Conservation (phyloP, 2,329 filamentous ascomycete species). For the Diaporthe citri region DNA sequence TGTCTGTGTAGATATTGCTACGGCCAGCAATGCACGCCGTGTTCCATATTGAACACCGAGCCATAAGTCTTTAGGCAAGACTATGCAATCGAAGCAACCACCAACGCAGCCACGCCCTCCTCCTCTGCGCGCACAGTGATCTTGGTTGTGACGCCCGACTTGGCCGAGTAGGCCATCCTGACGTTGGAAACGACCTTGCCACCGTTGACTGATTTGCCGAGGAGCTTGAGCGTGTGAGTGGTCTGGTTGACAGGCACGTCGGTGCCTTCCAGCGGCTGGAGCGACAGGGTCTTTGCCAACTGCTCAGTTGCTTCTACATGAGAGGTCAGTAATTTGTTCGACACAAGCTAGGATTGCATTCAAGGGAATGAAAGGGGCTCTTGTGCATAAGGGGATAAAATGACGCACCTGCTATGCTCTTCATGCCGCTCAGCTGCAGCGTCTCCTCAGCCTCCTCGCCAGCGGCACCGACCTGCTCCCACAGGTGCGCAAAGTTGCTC, state of each 20-base stretch:
- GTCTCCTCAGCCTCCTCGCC: constrained; percentile 94
- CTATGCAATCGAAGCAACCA: constrained; percentile 88
- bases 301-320: constrained; percentile 90
- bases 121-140: constrained; percentile 93
- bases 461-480: constrained; percentile 91
- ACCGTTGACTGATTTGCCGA: constrained; percentile 93
- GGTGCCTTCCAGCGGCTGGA: constrained; percentile 94
- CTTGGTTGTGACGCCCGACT: constrained; percentile 95
- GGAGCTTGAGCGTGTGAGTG: constrained; percentile 94
- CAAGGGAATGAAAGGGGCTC: background rate
- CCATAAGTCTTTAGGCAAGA: constrained; percentile 34
- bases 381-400: background rate
- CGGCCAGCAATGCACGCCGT: background rate
- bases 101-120: constrained; percentile 86
- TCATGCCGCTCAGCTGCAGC: constrained; percentile 85
- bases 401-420: constrained; percentile 87
- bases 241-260: constrained; percentile 90
- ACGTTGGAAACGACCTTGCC: constrained; percentile 89
- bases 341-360: background rate
- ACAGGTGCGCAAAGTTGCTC: constrained; percentile 94
- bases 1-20: background rate
- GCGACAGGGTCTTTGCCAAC: constrained; percentile 84
- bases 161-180: constrained; percentile 93
- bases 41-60: background rate
- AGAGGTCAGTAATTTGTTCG: constrained; percentile 22